Evolutionary conservation across 2,329 filamentous ascomycete genomes (phyloP).

Genomic region (Neonectria punicea): DNA sequence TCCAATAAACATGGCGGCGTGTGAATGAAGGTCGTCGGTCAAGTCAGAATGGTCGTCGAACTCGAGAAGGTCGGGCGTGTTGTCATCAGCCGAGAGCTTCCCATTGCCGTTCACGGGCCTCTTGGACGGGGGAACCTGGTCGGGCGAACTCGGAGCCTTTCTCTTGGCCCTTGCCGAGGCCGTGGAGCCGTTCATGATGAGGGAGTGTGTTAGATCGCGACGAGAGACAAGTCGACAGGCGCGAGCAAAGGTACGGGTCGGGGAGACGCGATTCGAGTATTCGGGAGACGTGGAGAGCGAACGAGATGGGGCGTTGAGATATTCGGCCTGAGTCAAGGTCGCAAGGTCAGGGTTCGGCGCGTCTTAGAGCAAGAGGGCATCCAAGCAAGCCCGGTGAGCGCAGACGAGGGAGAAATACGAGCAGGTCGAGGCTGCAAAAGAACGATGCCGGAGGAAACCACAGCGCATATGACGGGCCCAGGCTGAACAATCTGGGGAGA

Average conservation of each 20-base stretch:
- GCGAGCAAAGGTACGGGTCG: conserved; percentile 23
- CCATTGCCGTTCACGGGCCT: conserved; percentile 59
- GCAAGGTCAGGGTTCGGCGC: conserved; percentile 28
- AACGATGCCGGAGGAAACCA: conserved; percentile 38
- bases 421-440: conserved; percentile 23
- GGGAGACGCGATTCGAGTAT: conserved; percentile 17
- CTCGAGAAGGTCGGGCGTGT: conserved; percentile 57
- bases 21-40: conserved; percentile 52
- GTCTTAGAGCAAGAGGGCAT: conserved; percentile 42
- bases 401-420: conserved; percentile 22
- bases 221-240: conserved; percentile 8
- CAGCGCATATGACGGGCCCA: conserved; percentile 48
- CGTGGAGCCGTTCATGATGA: conserved; percentile 57
- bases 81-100: conserved; percentile 60
- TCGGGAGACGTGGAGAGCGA: conserved; percentile 26
- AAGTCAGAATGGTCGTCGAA: conserved; percentile 56
- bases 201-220: conserved; percentile 15
- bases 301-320: conserved; percentile 18
- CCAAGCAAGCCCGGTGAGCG: conserved; percentile 31
- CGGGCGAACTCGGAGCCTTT: conserved; percentile 59
- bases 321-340: conserved; percentile 31
- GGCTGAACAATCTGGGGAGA: conserved; percentile 41
- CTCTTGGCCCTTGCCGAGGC: conserved; percentile 60
- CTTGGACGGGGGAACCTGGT: conserved; percentile 50
- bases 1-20: conserved; percentile 48